Conservation (phyloP, 2,329 filamentous ascomycete species). For the Claviceps capensis region DNA sequence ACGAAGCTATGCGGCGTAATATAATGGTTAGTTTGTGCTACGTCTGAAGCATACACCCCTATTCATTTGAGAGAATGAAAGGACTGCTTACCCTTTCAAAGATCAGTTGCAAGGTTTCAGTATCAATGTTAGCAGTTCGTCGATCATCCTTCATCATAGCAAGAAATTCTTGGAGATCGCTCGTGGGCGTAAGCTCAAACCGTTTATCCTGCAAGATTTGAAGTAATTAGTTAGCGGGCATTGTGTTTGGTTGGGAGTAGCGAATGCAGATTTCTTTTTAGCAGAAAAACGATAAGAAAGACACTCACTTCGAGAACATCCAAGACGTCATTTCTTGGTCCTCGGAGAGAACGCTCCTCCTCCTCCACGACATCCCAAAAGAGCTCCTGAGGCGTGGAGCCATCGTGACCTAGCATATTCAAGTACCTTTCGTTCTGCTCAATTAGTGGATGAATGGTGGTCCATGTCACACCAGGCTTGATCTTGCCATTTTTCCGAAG, state of each 20-base stretch:
- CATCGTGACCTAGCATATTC: conserved; percentile 69
- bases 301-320: conserved; percentile 72
- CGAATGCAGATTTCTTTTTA: neutral
- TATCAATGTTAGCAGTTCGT: conserved; percentile 76
- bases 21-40: neutral
- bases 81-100: conserved; percentile 55
- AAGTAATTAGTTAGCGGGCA: conserved; percentile 6
- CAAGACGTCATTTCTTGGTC: conserved; percentile 67
- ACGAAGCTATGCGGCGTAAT: conserved; percentile 42
- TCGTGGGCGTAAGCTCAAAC: conserved; percentile 79
- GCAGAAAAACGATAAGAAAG: neutral
- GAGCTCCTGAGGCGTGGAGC: conserved; percentile 76
- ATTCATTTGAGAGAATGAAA: neutral
- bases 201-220: conserved; percentile 55
- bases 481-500: conserved; percentile 66
- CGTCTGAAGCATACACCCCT: no score
- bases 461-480: conserved; percentile 85
- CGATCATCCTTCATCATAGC: conserved; percentile 71
- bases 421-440: conserved; percentile 71
- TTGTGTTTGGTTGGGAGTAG: neutral
- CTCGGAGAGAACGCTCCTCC: conserved; percentile 76
- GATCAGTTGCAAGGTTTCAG: conserved; percentile 64
- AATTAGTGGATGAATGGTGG: conserved; percentile 59
- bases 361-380: conserved; percentile 96
- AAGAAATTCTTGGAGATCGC: conserved; percentile 79